Evolutionary conservation across 345 rosid genomes (phyloP).

Genomic region (Lumnitzera racemosa): DNA sequence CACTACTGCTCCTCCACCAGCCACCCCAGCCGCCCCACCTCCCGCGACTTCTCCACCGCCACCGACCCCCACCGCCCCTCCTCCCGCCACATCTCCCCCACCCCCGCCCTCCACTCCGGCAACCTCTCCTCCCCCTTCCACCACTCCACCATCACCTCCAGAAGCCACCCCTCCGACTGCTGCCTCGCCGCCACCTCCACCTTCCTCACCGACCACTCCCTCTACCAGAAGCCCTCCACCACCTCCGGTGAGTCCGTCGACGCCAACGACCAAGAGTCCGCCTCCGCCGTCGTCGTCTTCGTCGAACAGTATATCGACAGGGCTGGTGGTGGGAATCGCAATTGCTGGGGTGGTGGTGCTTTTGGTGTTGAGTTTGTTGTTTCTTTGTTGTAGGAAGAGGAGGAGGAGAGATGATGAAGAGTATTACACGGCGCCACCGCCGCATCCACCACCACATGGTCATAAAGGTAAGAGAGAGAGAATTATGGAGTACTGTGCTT

Average conservation of each 20-base stretch:
- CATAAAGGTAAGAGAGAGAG: conserved; percentile 34
- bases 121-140: not conserved
- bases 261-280: conserved; percentile 23
- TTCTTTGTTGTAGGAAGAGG: conserved; percentile 50
- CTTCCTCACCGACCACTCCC: conserved; percentile 40
- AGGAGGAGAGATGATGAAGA: conserved; percentile 34
- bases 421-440: conserved; percentile 39
- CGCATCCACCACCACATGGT: conserved; percentile 45
- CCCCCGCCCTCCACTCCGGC: conserved; percentile 12
- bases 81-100: conserved; percentile 8
- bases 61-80: conserved; percentile 8
- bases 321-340: conserved; percentile 58
- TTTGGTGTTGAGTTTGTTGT: conserved; percentile 33
- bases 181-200: conserved; percentile 18
- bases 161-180: conserved; percentile 10
- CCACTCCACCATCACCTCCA: conserved; percentile 8
- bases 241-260: conserved; percentile 21
- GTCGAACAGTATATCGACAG: conserved; percentile 33
- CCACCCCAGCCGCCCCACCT: conserved; percentile 14
- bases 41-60: conserved; percentile 15
- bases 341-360: conserved; percentile 49
- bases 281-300: conserved; percentile 28
- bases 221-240: conserved; percentile 22
- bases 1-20: conserved; percentile 17
- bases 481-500: too few relatives aligned